Evolutionary conservation across 2,329 filamentous ascomycete genomes (phyloP).

Genomic region (Corniculantispora saksenae): DNA sequence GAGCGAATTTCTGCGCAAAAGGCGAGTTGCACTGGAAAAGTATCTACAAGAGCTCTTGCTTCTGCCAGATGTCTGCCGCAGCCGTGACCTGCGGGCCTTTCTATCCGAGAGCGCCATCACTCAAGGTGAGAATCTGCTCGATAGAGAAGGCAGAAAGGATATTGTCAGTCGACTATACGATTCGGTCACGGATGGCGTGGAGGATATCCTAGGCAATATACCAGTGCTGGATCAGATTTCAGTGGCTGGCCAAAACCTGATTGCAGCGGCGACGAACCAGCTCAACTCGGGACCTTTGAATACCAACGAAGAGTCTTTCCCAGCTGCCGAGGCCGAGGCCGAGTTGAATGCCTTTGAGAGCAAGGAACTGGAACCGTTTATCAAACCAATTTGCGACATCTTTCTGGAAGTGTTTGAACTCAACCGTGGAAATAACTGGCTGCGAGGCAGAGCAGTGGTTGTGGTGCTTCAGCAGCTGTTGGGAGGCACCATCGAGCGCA

Average conservation of each 20-base stretch:
- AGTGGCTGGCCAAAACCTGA: slow-evolving; percentile 86
- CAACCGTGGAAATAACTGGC: slow-evolving; percentile 94
- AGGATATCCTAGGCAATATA: slow-evolving; percentile 95
- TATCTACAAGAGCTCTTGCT: slow-evolving; percentile 82
- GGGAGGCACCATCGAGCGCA: slow-evolving; percentile 93
- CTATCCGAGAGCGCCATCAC: slow-evolving; percentile 83
- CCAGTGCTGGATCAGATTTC: slow-evolving; percentile 94
- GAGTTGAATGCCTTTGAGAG: slow-evolving; percentile 92
- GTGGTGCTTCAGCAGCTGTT: slow-evolving; percentile 95
- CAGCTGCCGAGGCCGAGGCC: slow-evolving; percentile 79
- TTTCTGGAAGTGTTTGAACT: slow-evolving; percentile 96
- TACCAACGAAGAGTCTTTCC: slow-evolving; percentile 51
- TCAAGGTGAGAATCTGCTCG: slow-evolving; percentile 57
- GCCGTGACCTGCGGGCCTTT: slow-evolving; percentile 87
- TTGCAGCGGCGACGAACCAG: slow-evolving; percentile 72
- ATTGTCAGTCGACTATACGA: slow-evolving; percentile 95
- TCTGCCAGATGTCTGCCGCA: slow-evolving; percentile 90
- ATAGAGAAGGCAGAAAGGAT: slow-evolving; percentile 70
- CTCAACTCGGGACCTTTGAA: slow-evolving; percentile 57
- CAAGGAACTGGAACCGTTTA: slow-evolving; percentile 87
- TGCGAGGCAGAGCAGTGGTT: slow-evolving; percentile 90
- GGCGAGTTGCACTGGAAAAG: slow-evolving; percentile 77
- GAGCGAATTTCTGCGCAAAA: slow-evolving; percentile 90
- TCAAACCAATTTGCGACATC: slow-evolving; percentile 97
- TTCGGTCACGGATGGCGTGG: slow-evolving; percentile 96